Evolutionary conservation across 768 basidiomycete species (phyloP), one percentile per base, ranked within the genome.

Genomic region (Amanita jacksonii): DNA sequence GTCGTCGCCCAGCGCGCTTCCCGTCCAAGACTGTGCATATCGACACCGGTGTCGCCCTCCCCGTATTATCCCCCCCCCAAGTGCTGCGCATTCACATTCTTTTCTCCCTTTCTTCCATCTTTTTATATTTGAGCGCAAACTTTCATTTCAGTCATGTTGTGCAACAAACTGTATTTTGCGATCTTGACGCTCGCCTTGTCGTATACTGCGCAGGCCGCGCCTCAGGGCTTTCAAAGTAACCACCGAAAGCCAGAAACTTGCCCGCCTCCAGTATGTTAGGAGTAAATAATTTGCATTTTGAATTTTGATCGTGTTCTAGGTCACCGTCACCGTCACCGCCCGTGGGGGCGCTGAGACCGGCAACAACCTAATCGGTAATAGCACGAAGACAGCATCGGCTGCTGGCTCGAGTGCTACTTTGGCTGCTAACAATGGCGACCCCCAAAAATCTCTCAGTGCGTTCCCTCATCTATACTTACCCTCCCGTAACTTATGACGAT

Each of bases 371-470:
- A 33, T 33, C 16, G 33, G 22, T 8, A 44, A 10, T 23, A 30
- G 28, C 9, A 49, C 52, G 23, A 44, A 46, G 30, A 25, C 31
- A 2, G 34, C 40, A 8, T 20, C 19, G n/a, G 22, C 39, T 8
- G 25, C 33, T 41, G 30, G 4, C 27, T 41, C 39, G n/a, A 24
- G 8, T 22, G 33, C 8, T 4, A 47, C 18, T 20, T 30, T 30
- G 23, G 38, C 37, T 20, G 25, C 23, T 27, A 40, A 44, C 49
- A 45, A 38, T 19, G 59, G 49, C 3, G 60, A 66, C 52, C 52
- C 63, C 15, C 72, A 73, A 52, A 60, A 56, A 5, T 68, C 67
- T 13, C 43, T 67, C 39, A 67, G 64, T 65, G 49, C 10, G 59
- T 54, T 40, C 8, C 33, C 32, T 7, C 35, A 35, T 41, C 30